A percentile compares a stretch with the other conserved stretches of the same genome.
Evolutionary conservation across 768 basidiomycete species (phyloP).

Genomic region (Butyriboletus loyo): DNA sequence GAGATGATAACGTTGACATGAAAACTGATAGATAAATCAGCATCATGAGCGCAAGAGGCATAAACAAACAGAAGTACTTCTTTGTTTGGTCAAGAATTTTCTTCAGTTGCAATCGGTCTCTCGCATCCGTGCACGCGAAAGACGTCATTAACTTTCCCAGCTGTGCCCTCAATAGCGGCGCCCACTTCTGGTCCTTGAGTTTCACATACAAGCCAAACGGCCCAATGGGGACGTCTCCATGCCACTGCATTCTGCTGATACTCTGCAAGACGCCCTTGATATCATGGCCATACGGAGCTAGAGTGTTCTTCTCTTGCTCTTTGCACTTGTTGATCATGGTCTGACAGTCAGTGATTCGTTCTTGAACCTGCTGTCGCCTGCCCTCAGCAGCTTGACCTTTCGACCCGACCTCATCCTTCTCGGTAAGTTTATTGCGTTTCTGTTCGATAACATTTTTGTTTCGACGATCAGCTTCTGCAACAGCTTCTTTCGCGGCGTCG

Average conservation of each 20-base stretch:
- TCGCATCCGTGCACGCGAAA: constrained; percentile 71
- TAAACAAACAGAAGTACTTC: constrained; percentile 51
- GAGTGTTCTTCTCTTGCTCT: constrained; percentile 53
- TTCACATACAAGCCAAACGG: constrained; percentile 81
- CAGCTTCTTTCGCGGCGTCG: constrained; percentile 40
- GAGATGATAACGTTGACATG: constrained; percentile 58
- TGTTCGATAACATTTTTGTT: constrained; percentile 31
- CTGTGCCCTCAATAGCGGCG: constrained; percentile 57
- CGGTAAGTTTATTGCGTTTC: constrained; percentile 31
- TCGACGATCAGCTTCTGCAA: constrained; percentile 38
- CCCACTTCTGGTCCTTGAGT: constrained; percentile 67
- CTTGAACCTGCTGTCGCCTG: constrained; percentile 32
- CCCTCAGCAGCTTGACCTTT: constrained; percentile 39
- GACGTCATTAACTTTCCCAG: constrained; percentile 57
- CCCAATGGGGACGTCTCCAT: constrained; percentile 65
- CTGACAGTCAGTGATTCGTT: constrained; percentile 44
- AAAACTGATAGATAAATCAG: constrained; percentile 35
- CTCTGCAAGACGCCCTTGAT: constrained; percentile 55
- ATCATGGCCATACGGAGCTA: constrained; percentile 59
- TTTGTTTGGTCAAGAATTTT: constrained; percentile 51
- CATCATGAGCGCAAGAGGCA: neutral
- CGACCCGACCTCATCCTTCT: constrained; percentile 30
- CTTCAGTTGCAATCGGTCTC: constrained; percentile 59
- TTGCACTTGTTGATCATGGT: constrained; percentile 48
- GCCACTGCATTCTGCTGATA: constrained; percentile 55